A percentile compares a stretch with the other conserved stretches of the same genome.
Conservation (phyloP, 2,329 filamentous ascomycete genomes). For the Tolypocladium tundrense region DNA sequence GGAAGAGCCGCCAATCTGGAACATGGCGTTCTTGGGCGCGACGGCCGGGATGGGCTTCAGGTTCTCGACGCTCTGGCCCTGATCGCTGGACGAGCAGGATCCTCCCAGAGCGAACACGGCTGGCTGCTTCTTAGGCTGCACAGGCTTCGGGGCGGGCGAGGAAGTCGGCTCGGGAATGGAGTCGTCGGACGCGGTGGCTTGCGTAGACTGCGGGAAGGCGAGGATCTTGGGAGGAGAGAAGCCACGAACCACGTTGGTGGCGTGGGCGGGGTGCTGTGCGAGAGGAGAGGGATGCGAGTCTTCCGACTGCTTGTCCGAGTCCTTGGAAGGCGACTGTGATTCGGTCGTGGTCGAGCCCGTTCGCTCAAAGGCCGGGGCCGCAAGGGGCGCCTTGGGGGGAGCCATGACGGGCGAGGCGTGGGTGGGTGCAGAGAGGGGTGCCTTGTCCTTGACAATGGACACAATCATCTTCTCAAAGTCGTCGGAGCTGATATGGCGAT, state of each 20-base stretch:
- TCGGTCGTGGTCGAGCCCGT: constrained; percentile 35
- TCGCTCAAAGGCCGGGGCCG: constrained; percentile 24
- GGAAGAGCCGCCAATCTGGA: constrained; percentile 48
- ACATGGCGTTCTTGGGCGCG: constrained; percentile 29
- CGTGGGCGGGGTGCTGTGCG: constrained; percentile 20
- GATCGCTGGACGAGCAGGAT: constrained; percentile 65
- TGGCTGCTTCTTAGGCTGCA: constrained; percentile 52
- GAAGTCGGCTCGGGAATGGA: constrained; percentile 51
- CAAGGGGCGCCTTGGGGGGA: constrained; percentile 29
- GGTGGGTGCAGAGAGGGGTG: constrained; percentile 36
- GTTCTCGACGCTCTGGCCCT: constrained; percentile 37
- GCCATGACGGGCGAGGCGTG: constrained; percentile 18
- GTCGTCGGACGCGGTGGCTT: constrained; percentile 37
- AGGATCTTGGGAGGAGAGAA: constrained; percentile 69
- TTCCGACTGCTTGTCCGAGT: constrained; percentile 36
- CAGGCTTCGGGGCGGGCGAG: constrained; percentile 51
- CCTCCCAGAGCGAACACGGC: constrained; percentile 63
- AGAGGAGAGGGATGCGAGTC: constrained; percentile 18
- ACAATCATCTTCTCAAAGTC: constrained; percentile 91
- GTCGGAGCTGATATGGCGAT: constrained; percentile 86
- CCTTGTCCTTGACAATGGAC: constrained; percentile 82
- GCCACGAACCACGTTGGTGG: constrained; percentile 65
- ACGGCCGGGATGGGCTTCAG: constrained; percentile 22
- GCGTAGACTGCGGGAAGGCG: constrained; percentile 36
- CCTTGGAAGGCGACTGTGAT: constrained; percentile 41